These are phyloP conservation scores for Fusarium temperatum DNA, from an alignment of 2,329 filamentous ascomycete genomes.

Conservation along the genomic window DNA sequence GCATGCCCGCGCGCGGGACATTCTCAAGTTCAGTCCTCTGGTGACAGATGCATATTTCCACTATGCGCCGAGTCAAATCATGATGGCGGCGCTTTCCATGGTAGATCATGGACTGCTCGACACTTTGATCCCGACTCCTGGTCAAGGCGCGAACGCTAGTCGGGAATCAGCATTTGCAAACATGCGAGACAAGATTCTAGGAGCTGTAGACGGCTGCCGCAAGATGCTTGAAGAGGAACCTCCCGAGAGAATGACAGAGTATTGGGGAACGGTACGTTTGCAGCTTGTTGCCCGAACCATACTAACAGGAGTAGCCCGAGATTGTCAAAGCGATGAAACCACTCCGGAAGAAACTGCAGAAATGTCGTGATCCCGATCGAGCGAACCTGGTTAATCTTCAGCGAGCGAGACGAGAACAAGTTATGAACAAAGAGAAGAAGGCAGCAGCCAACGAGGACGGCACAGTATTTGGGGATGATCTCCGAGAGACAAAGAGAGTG, in stretches of 20 bases:
- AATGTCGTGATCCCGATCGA: conserved; percentile 78
- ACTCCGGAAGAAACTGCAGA: conserved; percentile 74
- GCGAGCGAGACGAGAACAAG: conserved; percentile 67
- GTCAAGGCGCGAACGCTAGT: conserved; percentile 40
- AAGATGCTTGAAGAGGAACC: conserved; percentile 65
- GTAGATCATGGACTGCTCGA: conserved; percentile 73
- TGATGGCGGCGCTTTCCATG: conserved; percentile 81
- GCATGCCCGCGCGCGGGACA: conserved; percentile 75
- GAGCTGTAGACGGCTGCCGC: conserved; percentile 59
- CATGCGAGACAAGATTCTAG: conserved; percentile 59
- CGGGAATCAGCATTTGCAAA: conserved; percentile 37
- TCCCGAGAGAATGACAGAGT: conserved; percentile 63
- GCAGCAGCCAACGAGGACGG: conserved; percentile 51
- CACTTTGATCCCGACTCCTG: conserved; percentile 55
- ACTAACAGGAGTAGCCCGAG: conserved; percentile 51
- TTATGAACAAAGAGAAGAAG: conserved; percentile 56
- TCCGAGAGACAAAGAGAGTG: conserved; percentile 56
- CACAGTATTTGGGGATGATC: conserved; percentile 57
- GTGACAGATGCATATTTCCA: conserved; percentile 97
- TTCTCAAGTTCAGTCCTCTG: conserved; percentile 81
- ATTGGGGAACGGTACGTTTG: conserved; percentile 61
- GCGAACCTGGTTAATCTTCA: conserved; percentile 76
- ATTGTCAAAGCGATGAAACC: conserved; percentile 59
- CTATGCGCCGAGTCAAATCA: conserved; percentile 93
- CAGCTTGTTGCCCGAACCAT: background rate